Evolutionary conservation across 179 eudicot species (phyloP).

Genomic region (Patellifolia procumbens): DNA sequence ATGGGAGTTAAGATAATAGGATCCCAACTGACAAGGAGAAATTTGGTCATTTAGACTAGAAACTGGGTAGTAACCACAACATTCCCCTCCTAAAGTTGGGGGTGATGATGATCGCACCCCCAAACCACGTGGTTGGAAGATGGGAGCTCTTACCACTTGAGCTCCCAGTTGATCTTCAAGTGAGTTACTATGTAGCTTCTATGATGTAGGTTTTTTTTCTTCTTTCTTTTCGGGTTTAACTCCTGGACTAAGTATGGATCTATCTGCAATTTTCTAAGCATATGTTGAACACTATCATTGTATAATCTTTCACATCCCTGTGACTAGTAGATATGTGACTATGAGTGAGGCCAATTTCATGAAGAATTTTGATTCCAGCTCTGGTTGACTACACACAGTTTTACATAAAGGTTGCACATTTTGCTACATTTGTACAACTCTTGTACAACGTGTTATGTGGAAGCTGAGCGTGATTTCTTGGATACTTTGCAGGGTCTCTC

Average conservation of each 20-base stretch:
- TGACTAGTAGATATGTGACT: neutral
- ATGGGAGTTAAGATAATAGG: no score
- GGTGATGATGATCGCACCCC: no score
- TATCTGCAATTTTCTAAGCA: neutral
- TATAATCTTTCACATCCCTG: neutral
- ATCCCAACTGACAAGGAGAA: no score
- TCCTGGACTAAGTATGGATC: no score
- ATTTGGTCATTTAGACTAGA: no score
- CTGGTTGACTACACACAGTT: constrained; percentile 8
- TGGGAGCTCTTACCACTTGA: no score
- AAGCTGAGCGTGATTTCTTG: constrained; percentile 29
- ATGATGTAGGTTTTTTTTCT: neutral
- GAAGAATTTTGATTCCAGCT: neutral
- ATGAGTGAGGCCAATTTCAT: constrained; percentile 6
- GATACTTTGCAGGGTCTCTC: constrained; percentile 36
- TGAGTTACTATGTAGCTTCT: constrained; percentile 4
- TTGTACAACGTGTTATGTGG: constrained; percentile 23
- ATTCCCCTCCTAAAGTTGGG: no score
- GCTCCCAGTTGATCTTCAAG: no score
- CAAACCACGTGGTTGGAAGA: no score
- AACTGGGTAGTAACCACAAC: no score
- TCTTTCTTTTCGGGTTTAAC: no score
- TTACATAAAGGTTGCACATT: constrained; percentile 19
- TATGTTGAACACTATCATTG: neutral
- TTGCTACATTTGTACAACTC: constrained; percentile 30